Conservation (phyloP, 768 basidiomycete genomes). For the Lactifluus pinguis region DNA sequence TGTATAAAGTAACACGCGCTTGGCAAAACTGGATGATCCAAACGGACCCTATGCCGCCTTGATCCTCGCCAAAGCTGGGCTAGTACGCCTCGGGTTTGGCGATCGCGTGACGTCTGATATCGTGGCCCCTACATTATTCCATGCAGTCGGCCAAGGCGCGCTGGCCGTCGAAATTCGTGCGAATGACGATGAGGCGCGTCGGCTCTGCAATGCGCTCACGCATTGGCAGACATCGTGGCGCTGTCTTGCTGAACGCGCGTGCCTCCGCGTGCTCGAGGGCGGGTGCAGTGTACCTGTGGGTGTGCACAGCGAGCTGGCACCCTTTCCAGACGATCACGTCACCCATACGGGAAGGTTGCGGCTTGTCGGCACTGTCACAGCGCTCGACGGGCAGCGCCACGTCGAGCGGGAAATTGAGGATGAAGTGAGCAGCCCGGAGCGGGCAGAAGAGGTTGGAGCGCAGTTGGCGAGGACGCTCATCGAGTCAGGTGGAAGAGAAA, state of each 20-base stretch:
- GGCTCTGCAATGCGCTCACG: constrained; percentile 57
- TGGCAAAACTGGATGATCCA: constrained; percentile 82
- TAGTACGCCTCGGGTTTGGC: constrained; percentile 69
- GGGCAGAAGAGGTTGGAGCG: constrained; percentile 63
- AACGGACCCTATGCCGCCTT: constrained; percentile 76
- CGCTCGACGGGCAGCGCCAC: constrained; percentile 62
- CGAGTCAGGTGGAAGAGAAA: constrained; percentile 61
- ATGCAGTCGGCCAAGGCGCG: constrained; percentile 94
- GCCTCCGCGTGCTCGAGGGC: constrained; percentile 85
- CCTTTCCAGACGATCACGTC: constrained; percentile 27
- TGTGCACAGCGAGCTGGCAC: constrained; percentile 45
- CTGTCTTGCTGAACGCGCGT: constrained; percentile 79
- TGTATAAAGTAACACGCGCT: constrained; percentile 68
- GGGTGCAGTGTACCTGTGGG: constrained; percentile 98
- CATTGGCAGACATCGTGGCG: constrained; percentile 72
- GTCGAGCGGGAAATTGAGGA: constrained; percentile 55
- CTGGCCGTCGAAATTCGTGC: constrained; percentile 77
- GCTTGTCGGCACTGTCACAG: constrained; percentile 78
- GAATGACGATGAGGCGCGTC: constrained; percentile 50
- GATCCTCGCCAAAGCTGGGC: constrained; percentile 88
- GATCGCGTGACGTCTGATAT: constrained; percentile 72
- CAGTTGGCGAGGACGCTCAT: constrained; percentile 57
- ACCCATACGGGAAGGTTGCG: constrained; percentile 32
- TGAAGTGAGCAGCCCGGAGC: constrained; percentile 40
- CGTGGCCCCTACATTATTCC: constrained; percentile 62